Evolutionary conservation across 805 yeast genomes (phyloP).

Genomic region (Pichia gijzeniarum): DNA sequence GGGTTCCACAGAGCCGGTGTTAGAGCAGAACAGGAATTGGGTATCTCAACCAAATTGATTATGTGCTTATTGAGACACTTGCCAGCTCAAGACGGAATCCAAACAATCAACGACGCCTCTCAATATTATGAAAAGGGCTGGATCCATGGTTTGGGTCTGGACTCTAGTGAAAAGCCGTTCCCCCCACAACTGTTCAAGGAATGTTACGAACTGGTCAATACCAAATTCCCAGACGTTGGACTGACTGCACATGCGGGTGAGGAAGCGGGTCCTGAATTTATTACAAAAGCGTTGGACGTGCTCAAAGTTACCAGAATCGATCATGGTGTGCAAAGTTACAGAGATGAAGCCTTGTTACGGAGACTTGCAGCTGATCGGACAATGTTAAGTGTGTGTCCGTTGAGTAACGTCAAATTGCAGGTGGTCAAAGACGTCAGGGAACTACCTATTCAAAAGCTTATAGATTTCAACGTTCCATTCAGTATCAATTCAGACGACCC

Average conservation of each 20-base stretch:
- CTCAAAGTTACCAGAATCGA: conserved; percentile 67
- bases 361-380: conserved; percentile 50
- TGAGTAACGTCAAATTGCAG: conserved; percentile 69
- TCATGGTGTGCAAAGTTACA: conserved; percentile 66
- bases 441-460: conserved; percentile 55
- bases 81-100: conserved; percentile 52
- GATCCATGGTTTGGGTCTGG: conserved; percentile 75
- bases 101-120: conserved; percentile 48
- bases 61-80: conserved; percentile 80
- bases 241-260: conserved; percentile 89
- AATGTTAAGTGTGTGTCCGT: conserved; percentile 68
- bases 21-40: conserved; percentile 53
- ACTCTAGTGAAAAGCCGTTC: conserved; percentile 71
- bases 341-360: conserved; percentile 47
- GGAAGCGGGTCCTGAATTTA: conserved; percentile 75
- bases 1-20: conserved; percentile 66
- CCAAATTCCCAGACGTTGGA: conserved; percentile 45
- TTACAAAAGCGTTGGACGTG: conserved; percentile 49
- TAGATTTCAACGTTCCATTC: conserved; percentile 61
- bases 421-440: conserved; percentile 64
- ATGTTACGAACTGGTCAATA: conserved; percentile 47
- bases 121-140: conserved; percentile 48
- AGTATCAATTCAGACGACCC: conserved; percentile 77
- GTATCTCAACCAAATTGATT: conserved; percentile 63
- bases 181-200: conserved; percentile 67